Conservation (phyloP, 176 grass and related monocot species). For the Bolboschoenus planiculmis region DNA sequence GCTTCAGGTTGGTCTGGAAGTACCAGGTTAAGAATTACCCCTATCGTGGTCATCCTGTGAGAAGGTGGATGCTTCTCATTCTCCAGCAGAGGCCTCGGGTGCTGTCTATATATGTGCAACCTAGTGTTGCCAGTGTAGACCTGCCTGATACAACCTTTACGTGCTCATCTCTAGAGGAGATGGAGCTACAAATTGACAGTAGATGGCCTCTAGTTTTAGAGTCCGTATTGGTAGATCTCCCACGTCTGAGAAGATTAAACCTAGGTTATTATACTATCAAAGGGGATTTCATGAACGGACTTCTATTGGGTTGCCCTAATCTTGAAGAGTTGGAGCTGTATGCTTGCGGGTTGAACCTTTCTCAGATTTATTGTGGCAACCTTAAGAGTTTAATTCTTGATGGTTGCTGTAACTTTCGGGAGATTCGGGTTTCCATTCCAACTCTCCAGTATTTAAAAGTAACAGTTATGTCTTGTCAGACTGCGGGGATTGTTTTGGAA, state of each 20-base stretch:
- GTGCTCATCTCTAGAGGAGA: neutral
- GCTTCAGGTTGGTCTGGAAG: neutral
- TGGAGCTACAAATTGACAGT: neutral
- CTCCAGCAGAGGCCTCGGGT: neutral
- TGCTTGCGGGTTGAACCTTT: neutral
- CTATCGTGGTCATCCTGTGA: neutral
- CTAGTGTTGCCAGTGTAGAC: neutral
- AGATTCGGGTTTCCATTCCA: neutral
- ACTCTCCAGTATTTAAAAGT: neutral
- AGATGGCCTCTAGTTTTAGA: neutral
- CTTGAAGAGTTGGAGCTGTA: constrained; percentile 4
- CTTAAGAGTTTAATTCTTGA: constrained; percentile 5
- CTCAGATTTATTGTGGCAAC: neutral
- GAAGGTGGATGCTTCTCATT: neutral
- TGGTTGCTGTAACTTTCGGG: neutral
- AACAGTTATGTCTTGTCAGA: neutral
- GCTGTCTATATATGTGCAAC: constrained; percentile 5
- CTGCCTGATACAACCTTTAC: neutral
- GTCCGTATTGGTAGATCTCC: neutral
- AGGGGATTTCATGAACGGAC: neutral
- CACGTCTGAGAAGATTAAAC: neutral
- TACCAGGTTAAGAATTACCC: neutral
- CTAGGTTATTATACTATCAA: neutral
- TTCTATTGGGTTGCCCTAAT: neutral
- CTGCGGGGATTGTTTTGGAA: neutral